These are phyloP conservation scores for Ceratocystis albifundus DNA, from an alignment of 2,329 filamentous ascomycete genomes.

Conservation along the genomic window DNA sequence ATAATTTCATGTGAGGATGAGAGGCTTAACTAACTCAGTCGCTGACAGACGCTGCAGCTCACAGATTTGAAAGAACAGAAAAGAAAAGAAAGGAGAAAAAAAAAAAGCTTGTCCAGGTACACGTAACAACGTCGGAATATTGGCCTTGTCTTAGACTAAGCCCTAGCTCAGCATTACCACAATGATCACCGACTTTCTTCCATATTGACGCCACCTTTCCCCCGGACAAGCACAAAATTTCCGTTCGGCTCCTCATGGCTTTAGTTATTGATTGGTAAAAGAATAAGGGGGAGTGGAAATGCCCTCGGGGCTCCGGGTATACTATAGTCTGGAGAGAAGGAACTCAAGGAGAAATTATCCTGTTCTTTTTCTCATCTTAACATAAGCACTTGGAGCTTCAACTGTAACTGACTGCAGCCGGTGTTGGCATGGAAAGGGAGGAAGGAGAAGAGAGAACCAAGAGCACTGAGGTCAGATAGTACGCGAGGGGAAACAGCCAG, in stretches of 20 bases:
- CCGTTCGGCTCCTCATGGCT: background rate
- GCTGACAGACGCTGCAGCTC: background rate
- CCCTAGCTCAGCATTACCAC: too few species aligned
- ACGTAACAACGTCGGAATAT: too few species aligned
- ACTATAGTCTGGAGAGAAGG: background rate
- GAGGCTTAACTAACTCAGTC: background rate
- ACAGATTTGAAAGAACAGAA: too few species aligned
- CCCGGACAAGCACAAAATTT: background rate
- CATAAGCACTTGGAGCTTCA: background rate
- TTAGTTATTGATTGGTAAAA: background rate
- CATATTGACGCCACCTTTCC: background rate
- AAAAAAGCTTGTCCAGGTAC: too few species aligned
- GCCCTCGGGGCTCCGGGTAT: background rate
- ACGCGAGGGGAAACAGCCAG: too few species aligned
- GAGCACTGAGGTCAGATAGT: too few species aligned
- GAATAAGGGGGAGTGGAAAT: background rate
- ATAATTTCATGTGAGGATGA: slow-evolving; percentile 4
- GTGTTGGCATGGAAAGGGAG: background rate
- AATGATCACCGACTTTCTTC: background rate
- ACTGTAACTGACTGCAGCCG: background rate
- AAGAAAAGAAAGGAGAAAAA: too few species aligned
- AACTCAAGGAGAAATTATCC: background rate
- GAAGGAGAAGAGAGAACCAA: background rate
- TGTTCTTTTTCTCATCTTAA: background rate
- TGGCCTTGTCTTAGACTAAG: too few species aligned